Percentiles rank a stretch among this genome's conserved stretches.
These are phyloP conservation scores for Lecanicillium sp. DNA, from an alignment of 2,329 filamentous ascomycete genomes.

Conservation along the genomic window DNA sequence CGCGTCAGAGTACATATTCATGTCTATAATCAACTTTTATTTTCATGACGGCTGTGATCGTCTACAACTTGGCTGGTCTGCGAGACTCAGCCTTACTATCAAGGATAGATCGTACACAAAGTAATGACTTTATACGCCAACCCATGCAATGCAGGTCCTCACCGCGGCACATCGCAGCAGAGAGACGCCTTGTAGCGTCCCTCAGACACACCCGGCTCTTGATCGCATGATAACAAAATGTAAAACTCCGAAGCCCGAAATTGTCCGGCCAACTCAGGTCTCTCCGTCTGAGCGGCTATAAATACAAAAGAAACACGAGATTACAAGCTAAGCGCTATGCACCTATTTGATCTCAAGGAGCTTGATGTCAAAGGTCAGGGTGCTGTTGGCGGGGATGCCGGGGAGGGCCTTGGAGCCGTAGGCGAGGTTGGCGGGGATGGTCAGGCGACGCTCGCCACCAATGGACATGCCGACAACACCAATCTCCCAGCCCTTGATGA, in stretches of 20 bases:
- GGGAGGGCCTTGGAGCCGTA: slow-evolving; percentile 81
- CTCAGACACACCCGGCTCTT: slow-evolving; percentile 38
- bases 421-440: slow-evolving; percentile 77
- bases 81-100: not conserved
- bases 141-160: slow-evolving; percentile 44
- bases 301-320: slow-evolving; percentile 16
- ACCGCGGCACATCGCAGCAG: slow-evolving; percentile 41
- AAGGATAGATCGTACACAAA: slow-evolving; percentile 22
- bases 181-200: not conserved
- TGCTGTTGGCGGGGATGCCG: slow-evolving; percentile 87
- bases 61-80: too few species aligned
- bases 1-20: too few species aligned
- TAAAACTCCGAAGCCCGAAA: slow-evolving; percentile 17
- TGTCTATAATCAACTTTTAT: too few species aligned
- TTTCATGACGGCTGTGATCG: too few species aligned
- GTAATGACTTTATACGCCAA: slow-evolving; percentile 32
- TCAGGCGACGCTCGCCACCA: slow-evolving; percentile 88
- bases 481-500: slow-evolving; percentile 99
- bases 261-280: slow-evolving; percentile 7
- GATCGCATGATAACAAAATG: slow-evolving; percentile 30
- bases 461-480: slow-evolving; percentile 88
- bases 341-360: slow-evolving; percentile 74
- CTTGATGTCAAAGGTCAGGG: slow-evolving; percentile 87
- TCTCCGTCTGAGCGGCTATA: slow-evolving; percentile 11
- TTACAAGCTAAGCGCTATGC: slow-evolving; percentile 3